Evolutionary conservation across 2,329 filamentous ascomycete species (phyloP).

Genomic region (Colletotrichum scovillei): DNA sequence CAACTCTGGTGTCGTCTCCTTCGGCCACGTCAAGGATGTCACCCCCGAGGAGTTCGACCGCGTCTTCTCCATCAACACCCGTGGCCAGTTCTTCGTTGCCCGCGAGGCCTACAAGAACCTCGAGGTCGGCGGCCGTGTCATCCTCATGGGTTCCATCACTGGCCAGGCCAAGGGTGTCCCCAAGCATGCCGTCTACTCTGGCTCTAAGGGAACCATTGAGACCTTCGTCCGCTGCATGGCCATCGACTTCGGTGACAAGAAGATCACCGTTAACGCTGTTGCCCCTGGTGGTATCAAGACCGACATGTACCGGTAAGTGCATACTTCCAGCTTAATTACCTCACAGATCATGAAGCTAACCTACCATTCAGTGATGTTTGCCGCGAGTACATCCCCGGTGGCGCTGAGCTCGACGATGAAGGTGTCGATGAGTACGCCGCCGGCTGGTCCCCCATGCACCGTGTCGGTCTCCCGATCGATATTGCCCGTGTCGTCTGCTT

Average conservation of each 20-base stretch:
- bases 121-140: slow-evolving; percentile 74
- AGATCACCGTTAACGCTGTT: slow-evolving; percentile 75
- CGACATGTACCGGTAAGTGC: slow-evolving; percentile 26
- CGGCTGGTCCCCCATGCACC: slow-evolving; percentile 67
- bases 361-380: slow-evolving; percentile 65
- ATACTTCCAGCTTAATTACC: neutral
- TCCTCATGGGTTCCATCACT: slow-evolving; percentile 80
- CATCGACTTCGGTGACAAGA: slow-evolving; percentile 74
- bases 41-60: slow-evolving; percentile 78
- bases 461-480: slow-evolving; percentile 75
- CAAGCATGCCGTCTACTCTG: slow-evolving; percentile 79
- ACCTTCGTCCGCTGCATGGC: slow-evolving; percentile 82
- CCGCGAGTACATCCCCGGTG: slow-evolving; percentile 71
- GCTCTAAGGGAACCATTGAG: slow-evolving; percentile 80
- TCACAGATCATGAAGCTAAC: neutral
- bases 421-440: slow-evolving; percentile 64
- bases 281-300: slow-evolving; percentile 76
- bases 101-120: slow-evolving; percentile 77
- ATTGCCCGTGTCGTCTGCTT: slow-evolving; percentile 74
- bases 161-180: slow-evolving; percentile 75
- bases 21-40: slow-evolving; percentile 76
- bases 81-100: slow-evolving; percentile 79
- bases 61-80: slow-evolving; percentile 75
- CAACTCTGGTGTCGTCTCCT: slow-evolving; percentile 76
- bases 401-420: slow-evolving; percentile 65